Base-by-base conservation (phyloP, 208 protist genomes). In the Leishmania aethiopica region DNA sequence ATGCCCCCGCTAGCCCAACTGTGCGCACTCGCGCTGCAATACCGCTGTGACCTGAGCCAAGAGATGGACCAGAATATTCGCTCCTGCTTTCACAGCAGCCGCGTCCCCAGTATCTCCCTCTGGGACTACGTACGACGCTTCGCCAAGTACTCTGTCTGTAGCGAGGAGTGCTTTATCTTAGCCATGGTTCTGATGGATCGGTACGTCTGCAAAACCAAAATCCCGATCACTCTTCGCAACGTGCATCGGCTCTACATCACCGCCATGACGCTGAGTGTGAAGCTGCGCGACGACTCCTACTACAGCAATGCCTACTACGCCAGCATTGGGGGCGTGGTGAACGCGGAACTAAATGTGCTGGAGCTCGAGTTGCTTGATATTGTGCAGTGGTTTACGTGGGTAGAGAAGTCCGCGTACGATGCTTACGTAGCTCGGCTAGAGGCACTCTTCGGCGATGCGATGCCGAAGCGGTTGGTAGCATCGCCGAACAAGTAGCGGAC, bases 221-320 rank as follows among this genome's bases (percentile, higher is more conserved):
- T 89, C 42, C 88, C 89, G 15, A 77, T 96, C 25, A 86, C 84
- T 19, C 77, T 90, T 13, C 86, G 84, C 17, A 97, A 94, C 70
- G 86, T 97, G 32, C 95, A 99, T 77, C 93, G 96, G n/a, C 86
- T 98, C 57, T 85, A 96, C 64, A 90, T 98, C 57, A 96, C 94
- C 25, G 91, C 93, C 57, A 87, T 97, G 51, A 90, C 98, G 66
- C 78, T 98, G 47, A 95, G 96, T 40, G 89, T 92, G 40, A 99
- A 99, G 90, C 90, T 93, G 77, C 91, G 95, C 51, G 96, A 99
- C 80, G 98, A 99, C 78, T 70, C 87, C 19, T 98, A 94, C 77
- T 98, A 95, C 75, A 96, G 92, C 75, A 99, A 98, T 79, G 85
- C 85, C 13, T 98, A 96, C 86, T 99, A 98, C 87, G 90, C 95